These are phyloP conservation scores for Panicum miliaceum DNA, from an alignment of 176 grass and related monocot genomes.

Conservation along the genomic window DNA sequence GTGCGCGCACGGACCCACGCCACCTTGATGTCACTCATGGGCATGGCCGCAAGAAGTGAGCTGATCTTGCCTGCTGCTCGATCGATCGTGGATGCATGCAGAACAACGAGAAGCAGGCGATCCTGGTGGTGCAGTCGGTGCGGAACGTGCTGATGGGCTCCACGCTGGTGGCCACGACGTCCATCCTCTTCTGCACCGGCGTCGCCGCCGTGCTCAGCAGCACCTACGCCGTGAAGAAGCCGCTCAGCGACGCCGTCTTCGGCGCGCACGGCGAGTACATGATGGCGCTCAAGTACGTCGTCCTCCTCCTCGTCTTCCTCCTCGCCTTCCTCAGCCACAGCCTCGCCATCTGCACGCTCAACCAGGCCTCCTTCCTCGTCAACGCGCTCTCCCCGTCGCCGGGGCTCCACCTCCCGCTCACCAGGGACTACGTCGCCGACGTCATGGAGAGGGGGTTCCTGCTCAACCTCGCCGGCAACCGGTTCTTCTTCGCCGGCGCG, in stretches of 20 bases:
- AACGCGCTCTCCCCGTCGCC: slow-evolving; percentile 53
- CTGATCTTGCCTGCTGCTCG: background rate
- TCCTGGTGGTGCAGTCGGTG: slow-evolving; percentile 76
- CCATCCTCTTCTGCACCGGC: slow-evolving; percentile 72
- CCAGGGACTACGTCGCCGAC: slow-evolving; percentile 54
- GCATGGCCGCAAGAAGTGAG: background rate
- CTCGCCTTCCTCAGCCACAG: slow-evolving; percentile 79
- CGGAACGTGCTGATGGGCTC: slow-evolving; percentile 86
- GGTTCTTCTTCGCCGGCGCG: slow-evolving; percentile 66
- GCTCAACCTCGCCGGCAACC: slow-evolving; percentile 69
- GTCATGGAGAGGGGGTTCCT: slow-evolving; percentile 55
- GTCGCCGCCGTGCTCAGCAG: slow-evolving; percentile 80
- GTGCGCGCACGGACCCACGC: no score
- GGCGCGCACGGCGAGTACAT: slow-evolving; percentile 70
- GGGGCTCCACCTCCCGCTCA: slow-evolving; percentile 5
- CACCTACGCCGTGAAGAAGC: slow-evolving; percentile 88
- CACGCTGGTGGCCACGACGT: slow-evolving; percentile 71
- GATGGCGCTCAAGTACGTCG: slow-evolving; percentile 64
- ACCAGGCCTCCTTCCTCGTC: slow-evolving; percentile 75
- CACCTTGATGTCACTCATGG: no score
- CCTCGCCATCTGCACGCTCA: slow-evolving; percentile 74
- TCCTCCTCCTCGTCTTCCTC: slow-evolving; percentile 67
- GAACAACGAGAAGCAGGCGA: slow-evolving; percentile 77
- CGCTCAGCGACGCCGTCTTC: slow-evolving; percentile 63
- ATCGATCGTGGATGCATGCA: background rate